phyloP scores from a whole-genome alignment of 805 yeast genomes.

The Myxozyma vanderwaltii region DNA sequence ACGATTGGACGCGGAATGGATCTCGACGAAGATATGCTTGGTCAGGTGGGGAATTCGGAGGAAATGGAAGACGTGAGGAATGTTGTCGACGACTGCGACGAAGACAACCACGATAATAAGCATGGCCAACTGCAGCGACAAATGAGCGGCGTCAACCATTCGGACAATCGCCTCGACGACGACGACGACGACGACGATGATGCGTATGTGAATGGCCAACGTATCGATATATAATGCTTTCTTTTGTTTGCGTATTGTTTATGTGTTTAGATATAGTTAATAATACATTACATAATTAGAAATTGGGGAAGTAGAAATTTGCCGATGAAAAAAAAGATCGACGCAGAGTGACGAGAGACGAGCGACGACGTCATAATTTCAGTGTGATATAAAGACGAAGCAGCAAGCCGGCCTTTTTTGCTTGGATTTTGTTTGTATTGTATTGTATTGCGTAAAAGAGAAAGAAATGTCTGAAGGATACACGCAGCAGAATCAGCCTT shows the following conservation, averaged over 20 bases:
- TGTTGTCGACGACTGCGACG: too few species aligned
- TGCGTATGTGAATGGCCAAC: constrained; percentile 82
- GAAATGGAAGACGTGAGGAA: constrained; percentile 65
- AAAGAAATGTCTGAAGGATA: constrained; percentile 9
- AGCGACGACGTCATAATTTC: constrained; percentile 5
- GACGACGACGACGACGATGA: constrained; percentile 66
- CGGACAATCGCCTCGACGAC: too few species aligned
- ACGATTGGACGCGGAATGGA: constrained; percentile 7
- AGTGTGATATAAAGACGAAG: too few species aligned
- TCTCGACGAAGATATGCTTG: not conserved
- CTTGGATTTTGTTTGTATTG: too few species aligned
- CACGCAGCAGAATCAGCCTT: constrained; percentile 10
- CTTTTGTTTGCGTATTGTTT: not conserved
- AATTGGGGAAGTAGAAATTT: not conserved
- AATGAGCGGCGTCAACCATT: constrained; percentile 37
- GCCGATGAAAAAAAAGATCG: too few species aligned
- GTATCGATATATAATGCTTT: constrained; percentile 63
- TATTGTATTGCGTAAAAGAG: too few species aligned
- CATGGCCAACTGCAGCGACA: constrained; percentile 42
- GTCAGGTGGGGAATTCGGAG: not conserved
- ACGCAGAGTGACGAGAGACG: too few species aligned
- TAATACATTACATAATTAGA: not conserved
- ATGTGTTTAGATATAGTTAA: not conserved
- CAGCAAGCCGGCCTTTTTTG: too few species aligned
- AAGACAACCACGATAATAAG: too few species aligned